Evolutionary conservation across 306 rosid species (phyloP), one percentile per base, ranked within the genome.

Genomic region (Castanospermum australe): DNA sequence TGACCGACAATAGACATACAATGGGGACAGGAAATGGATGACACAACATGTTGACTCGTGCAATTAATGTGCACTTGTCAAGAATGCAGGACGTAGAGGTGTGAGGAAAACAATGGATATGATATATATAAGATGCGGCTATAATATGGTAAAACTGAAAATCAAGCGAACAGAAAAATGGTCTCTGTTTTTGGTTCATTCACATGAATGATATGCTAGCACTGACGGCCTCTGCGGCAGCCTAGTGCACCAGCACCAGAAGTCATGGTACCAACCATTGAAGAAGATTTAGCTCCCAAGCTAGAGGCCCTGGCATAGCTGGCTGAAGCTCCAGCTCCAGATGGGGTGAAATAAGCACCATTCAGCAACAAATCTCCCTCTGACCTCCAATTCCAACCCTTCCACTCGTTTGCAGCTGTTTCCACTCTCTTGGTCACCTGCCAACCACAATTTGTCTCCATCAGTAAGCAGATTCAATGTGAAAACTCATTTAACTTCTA

Each of bases 261-360:
- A 70, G 99, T 95, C 60, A 95, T 95, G 72, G 96, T 18, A n/a
- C 88, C 98, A 44, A 95, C 96, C 99, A 95, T 87, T 2, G 99
- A 18, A 7, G 99, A 94, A 2, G 99, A 91, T 85, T 94, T 94
- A 21, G 99, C 99, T 80, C 99, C 99, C 84, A 95, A 91, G 89
- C 99, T 95, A 0, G 99, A 95, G 69, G 99, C 99, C 64, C 98
- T 92, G 51, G 99, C 99, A 74, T 95, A 95, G 85, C 92, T 93
- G 36, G 91, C 92, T 52, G 99, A 88, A 44, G 98, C 99, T 73
- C 99, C 99, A n/a, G 94, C 97, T 2, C 99, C 99, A 1, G 99
- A 95, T 61, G 99, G 94, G 8, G 94, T 92, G 90, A 95, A 95
- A 64, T 87, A 95, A 21, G 99, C 99, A 67, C 98, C 99, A 65